Evolutionary conservation across 1,284 basidiomycete species (phyloP).

Genomic region (Coriolopsis trogii): DNA sequence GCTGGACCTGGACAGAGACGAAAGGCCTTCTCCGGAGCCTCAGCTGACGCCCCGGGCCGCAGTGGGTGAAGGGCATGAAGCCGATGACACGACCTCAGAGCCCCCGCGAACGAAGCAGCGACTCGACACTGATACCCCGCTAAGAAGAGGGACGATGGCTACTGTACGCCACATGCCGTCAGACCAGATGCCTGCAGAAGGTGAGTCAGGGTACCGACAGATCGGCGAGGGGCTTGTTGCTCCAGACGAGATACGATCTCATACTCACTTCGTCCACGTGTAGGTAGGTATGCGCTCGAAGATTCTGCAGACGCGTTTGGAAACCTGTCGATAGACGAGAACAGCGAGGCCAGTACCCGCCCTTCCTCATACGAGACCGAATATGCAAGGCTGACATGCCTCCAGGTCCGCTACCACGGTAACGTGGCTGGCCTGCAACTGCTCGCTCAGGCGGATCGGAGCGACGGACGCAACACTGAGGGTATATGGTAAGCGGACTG

Average conservation of each 20-base stretch:
- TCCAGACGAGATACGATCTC: too few species aligned
- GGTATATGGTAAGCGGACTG: slow-evolving; percentile 65
- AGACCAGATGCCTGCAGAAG: too few species aligned
- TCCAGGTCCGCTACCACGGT: slow-evolving; percentile 75
- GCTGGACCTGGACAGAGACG: neutral
- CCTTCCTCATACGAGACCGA: too few species aligned
- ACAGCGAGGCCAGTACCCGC: too few species aligned
- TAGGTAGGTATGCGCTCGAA: slow-evolving; percentile 41
- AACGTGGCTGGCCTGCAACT: slow-evolving; percentile 77
- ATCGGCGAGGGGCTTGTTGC: too few species aligned
- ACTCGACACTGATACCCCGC: neutral
- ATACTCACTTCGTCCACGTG: too few species aligned
- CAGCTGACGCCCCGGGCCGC: slow-evolving; percentile 34
- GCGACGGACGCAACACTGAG: slow-evolving; percentile 61
- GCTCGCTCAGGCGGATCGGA: slow-evolving; percentile 63
- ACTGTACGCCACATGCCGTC: too few species aligned
- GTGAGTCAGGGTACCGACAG: too few species aligned
- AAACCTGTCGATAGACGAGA: slow-evolving; percentile 80
- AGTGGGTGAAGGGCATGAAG: neutral
- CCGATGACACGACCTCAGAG: neutral
- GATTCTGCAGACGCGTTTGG: slow-evolving; percentile 67
- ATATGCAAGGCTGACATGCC: too few species aligned
- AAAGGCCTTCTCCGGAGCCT: neutral
- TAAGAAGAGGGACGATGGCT: too few species aligned
- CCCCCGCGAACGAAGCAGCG: slow-evolving; percentile 11